Percentiles rank a stretch among this genome's conserved stretches.
Conservation (phyloP, 2,329 filamentous ascomycete species). For the Ampelomyces quisqualis region DNA sequence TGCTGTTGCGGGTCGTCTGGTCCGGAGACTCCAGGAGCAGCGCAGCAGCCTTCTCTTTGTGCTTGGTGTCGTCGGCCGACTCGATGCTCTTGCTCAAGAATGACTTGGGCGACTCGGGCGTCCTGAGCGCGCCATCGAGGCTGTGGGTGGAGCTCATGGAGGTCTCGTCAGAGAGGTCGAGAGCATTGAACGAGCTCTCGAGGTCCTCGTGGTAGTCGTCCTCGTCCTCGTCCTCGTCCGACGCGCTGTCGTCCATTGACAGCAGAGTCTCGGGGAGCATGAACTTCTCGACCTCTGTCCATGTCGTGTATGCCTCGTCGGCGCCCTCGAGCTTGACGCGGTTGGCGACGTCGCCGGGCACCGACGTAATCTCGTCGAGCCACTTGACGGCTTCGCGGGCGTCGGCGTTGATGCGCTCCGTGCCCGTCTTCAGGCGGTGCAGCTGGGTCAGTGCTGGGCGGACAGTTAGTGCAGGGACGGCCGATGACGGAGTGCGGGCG, state of each 20-base stretch:
- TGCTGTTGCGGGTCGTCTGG: conserved; percentile 35
- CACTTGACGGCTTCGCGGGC: conserved; percentile 53
- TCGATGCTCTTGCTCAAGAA: conserved; percentile 31
- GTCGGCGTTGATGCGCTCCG: conserved; percentile 47
- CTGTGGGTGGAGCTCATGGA: conserved; percentile 50
- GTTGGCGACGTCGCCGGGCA: conserved; percentile 37
- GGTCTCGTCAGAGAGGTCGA: conserved; percentile 41
- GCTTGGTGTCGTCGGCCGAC: conserved; percentile 23
- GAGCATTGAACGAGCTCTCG: conserved; percentile 40
- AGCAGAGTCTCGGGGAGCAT: conserved; percentile 52
- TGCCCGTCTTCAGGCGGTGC: conserved; percentile 47
- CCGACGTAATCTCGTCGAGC: conserved; percentile 54
- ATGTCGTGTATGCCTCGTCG: conserved; percentile 50
- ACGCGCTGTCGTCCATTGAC: conserved; percentile 49
- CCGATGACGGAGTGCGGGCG: conserved; percentile 8
- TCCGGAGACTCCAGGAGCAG: conserved; percentile 22
- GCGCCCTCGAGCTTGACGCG: conserved; percentile 51
- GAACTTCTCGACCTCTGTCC: conserved; percentile 53
- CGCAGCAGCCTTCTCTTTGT: conserved; percentile 21
- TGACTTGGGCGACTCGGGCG: conserved; percentile 46
- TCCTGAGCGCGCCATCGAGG: conserved; percentile 39
- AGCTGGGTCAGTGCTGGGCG: conserved; percentile 49
- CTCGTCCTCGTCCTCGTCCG: conserved; percentile 39
- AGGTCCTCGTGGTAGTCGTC: conserved; percentile 42
- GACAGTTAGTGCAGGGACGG: conserved; percentile 21